phyloP scores from a whole-genome alignment of 192 early-diverging fungal species.

The Podila verticillata region DNA sequence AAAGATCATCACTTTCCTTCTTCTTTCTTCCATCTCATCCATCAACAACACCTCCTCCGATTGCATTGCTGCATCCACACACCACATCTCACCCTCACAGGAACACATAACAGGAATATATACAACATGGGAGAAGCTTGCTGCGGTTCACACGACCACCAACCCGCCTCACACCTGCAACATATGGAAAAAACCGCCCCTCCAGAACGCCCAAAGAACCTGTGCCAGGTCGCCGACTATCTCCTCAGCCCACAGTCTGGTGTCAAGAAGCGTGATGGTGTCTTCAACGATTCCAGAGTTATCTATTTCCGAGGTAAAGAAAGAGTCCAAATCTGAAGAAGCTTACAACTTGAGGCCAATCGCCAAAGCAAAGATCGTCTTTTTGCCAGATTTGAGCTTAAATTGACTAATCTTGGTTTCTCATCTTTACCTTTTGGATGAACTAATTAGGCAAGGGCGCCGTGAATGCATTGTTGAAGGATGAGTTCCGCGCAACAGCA shows the following conservation, averaged over 20 bases:
- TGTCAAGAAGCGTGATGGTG: slow-evolving; percentile 84
- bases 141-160: not conserved
- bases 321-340: not conserved
- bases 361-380: no score
- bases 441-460: slow-evolving; percentile 69
- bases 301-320: slow-evolving; percentile 89
- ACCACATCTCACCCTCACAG: not conserved
- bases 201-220: slow-evolving; percentile 63
- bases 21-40: not conserved
- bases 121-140: not conserved
- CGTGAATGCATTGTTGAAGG: slow-evolving; percentile 70
- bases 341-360: no score
- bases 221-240: slow-evolving; percentile 78
- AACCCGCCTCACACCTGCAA: slow-evolving; percentile 1
- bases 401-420: not conserved
- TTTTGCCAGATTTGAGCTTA: not conserved
- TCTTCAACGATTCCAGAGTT: slow-evolving; percentile 89
- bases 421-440: not conserved
- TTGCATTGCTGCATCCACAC: not conserved
- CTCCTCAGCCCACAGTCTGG: slow-evolving; percentile 77
- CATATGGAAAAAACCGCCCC: slow-evolving; percentile 38
- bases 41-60: not conserved
- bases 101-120: not conserved
- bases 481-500: slow-evolving; percentile 64
- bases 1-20: not conserved